Evolutionary conservation across 2,329 filamentous ascomycete species (phyloP).

Genomic region (Mycocentrospora acerina): DNA sequence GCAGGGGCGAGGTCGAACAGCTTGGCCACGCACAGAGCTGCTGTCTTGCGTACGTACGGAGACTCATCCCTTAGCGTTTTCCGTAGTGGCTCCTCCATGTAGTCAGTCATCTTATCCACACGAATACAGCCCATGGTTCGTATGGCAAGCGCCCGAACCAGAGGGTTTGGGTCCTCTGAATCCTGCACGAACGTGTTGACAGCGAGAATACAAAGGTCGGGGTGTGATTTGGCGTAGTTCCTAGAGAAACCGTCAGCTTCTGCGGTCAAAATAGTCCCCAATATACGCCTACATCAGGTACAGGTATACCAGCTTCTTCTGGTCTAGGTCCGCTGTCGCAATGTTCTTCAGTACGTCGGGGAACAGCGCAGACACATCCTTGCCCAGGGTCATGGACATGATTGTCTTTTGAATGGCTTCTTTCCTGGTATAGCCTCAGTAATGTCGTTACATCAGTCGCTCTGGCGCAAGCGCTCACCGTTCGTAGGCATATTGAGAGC

Average conservation of each 20-base stretch:
- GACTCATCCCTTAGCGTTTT: constrained; percentile 98
- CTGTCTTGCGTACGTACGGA: constrained; percentile 96
- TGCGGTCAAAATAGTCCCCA: no score
- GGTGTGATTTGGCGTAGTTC: constrained; percentile 99
- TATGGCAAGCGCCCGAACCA: constrained; percentile 92
- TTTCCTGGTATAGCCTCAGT: constrained; percentile 62
- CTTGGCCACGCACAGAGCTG: constrained; percentile 96
- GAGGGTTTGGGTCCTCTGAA: constrained; percentile 95
- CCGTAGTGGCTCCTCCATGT: constrained; percentile 96
- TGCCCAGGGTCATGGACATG: constrained; percentile 99
- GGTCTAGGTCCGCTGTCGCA: constrained; percentile 88
- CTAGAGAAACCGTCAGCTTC: constrained; percentile 49
- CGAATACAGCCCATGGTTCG: constrained; percentile 98
- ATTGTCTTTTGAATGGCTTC: constrained; percentile 99
- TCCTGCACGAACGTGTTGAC: constrained; percentile 99
- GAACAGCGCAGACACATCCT: constrained; percentile 96
- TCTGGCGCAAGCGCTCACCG: constrained; percentile 49
- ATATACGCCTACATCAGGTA: constrained; percentile 78
- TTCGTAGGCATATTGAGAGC: constrained; percentile 99
- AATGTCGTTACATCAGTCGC: constrained; percentile 2
- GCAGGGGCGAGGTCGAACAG: constrained; percentile 91
- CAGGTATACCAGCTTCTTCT: constrained; percentile 99
- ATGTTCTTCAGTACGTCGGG: constrained; percentile 99
- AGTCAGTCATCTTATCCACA: constrained; percentile 99
- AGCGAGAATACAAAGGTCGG: constrained; percentile 95